These are phyloP conservation scores for Penicillium frequentans DNA, from an alignment of 2,329 filamentous ascomycete genomes.

Conservation along the genomic window DNA sequence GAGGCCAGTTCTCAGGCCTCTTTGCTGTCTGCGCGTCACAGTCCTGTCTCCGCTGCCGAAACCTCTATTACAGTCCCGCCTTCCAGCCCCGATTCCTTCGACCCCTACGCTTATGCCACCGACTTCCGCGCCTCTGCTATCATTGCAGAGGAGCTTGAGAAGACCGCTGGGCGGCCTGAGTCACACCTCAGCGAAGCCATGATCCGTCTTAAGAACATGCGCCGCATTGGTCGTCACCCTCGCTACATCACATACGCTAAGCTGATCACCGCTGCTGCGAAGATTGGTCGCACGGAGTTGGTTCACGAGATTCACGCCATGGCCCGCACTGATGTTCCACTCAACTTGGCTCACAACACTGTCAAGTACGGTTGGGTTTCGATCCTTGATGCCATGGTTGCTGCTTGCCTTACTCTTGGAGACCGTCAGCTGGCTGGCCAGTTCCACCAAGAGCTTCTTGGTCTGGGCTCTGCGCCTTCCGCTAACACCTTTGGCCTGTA, in stretches of 20 bases:
- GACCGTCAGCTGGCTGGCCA: conserved; percentile 78
- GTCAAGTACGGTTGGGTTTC: conserved; percentile 96
- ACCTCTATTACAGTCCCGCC: conserved; percentile 56
- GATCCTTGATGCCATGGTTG: conserved; percentile 95
- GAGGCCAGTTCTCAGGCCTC: conserved; percentile 47
- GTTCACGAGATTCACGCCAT: conserved; percentile 86
- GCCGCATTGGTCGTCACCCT: conserved; percentile 84
- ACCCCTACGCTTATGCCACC: conserved; percentile 85
- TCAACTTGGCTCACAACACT: conserved; percentile 77
- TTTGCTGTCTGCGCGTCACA: conserved; percentile 41
- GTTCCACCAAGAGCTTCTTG: conserved; percentile 86
- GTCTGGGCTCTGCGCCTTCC: conserved; percentile 87
- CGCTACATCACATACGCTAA: conserved; percentile 97
- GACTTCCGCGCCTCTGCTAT: conserved; percentile 91
- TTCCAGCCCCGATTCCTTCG: conserved; percentile 76
- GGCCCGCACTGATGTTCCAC: conserved; percentile 84
- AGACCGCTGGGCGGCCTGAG: conserved; percentile 69
- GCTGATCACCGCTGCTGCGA: conserved; percentile 85
- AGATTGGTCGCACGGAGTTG: conserved; percentile 76
- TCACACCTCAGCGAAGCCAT: conserved; percentile 78
- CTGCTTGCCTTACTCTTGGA: conserved; percentile 80
- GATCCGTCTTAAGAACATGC: conserved; percentile 85
- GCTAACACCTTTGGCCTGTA: conserved; percentile 98
- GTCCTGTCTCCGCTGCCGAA: conserved; percentile 40
- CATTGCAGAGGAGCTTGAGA: conserved; percentile 88